A percentile compares a stretch with the other conserved stretches of the same genome.
Conservation (phyloP, 2,329 filamentous ascomycete genomes). For the Ophiostoma sp. region DNA sequence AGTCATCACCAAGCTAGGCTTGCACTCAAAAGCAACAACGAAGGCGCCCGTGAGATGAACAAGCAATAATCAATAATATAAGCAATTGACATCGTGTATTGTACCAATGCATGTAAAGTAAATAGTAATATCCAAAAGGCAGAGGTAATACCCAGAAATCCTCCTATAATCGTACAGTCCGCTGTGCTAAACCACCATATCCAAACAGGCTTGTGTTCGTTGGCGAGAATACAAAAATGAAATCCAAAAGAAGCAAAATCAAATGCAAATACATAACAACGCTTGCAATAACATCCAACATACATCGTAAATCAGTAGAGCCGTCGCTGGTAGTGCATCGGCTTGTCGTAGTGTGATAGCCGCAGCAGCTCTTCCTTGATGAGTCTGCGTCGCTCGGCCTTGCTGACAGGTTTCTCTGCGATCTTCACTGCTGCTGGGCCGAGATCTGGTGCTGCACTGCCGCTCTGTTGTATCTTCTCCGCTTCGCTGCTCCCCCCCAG, state of each 20-base stretch:
- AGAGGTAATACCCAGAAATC: background rate
- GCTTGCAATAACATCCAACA: background rate
- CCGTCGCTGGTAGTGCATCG: conserved; percentile 50
- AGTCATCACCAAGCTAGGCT: conserved; percentile 9
- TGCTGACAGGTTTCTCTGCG: conserved; percentile 44
- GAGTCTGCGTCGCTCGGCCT: conserved; percentile 49
- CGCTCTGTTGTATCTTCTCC: conserved; percentile 3
- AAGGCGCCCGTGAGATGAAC: no score
- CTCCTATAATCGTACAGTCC: background rate
- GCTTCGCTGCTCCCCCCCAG: conserved; percentile 15
- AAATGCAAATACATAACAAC: background rate
- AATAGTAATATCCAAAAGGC: background rate
- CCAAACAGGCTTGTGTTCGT: background rate
- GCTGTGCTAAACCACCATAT: background rate
- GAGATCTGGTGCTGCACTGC: background rate
- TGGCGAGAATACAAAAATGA: background rate
- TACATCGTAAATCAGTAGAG: conserved; percentile 39
- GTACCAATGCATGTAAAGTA: background rate
- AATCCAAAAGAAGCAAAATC: background rate
- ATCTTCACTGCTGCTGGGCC: conserved; percentile 26
- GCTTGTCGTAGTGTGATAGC: conserved; percentile 29
- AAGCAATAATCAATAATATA: background rate
- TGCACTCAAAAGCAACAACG: background rate
- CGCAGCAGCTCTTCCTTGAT: conserved; percentile 34
- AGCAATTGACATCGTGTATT: background rate